Evolutionary conservation across 2,329 filamentous ascomycete genomes (phyloP).

Genomic region (Cladosporium oxysporum): DNA sequence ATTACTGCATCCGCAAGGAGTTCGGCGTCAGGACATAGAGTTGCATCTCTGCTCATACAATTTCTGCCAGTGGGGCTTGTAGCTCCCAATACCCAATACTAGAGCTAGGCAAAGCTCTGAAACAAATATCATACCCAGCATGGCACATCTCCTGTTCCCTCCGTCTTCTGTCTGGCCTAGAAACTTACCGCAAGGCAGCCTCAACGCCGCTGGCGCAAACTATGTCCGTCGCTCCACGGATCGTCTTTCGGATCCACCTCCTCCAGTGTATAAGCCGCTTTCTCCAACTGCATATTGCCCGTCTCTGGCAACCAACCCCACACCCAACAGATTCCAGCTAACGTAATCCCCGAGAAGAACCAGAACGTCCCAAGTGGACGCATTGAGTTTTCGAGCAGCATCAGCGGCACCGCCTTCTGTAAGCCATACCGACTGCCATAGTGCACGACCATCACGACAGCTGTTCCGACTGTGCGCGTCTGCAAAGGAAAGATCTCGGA

Average conservation of each 20-base stretch:
- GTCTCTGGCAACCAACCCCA: slow-evolving; percentile 74
- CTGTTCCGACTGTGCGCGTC: slow-evolving; percentile 68
- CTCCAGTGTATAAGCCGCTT: neutral
- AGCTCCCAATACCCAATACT: neutral
- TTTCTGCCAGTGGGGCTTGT: neutral
- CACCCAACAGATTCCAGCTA: slow-evolving; percentile 68
- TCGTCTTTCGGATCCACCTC: neutral
- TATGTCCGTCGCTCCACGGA: neutral
- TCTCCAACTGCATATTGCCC: slow-evolving; percentile 61
- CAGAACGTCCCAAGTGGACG: slow-evolving; percentile 69
- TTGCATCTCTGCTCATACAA: slow-evolving; percentile 1
- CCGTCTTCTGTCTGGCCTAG: neutral
- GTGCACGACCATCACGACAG: slow-evolving; percentile 70
- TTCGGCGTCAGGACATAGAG: neutral
- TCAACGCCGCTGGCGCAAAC: neutral
- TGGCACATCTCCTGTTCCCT: neutral
- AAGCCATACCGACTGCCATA: slow-evolving; percentile 78
- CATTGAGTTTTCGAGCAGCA: slow-evolving; percentile 61
- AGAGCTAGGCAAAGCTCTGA: neutral
- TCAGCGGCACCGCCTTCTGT: slow-evolving; percentile 68
- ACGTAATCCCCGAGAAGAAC: slow-evolving; percentile 69
- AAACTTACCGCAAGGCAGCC: neutral
- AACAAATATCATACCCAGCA: neutral
- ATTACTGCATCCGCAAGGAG: slow-evolving; percentile 2
- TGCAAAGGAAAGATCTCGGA: slow-evolving; percentile 73